Conservation (phyloP, 257 asterid genomes). For the Eustoma russellianum region DNA sequence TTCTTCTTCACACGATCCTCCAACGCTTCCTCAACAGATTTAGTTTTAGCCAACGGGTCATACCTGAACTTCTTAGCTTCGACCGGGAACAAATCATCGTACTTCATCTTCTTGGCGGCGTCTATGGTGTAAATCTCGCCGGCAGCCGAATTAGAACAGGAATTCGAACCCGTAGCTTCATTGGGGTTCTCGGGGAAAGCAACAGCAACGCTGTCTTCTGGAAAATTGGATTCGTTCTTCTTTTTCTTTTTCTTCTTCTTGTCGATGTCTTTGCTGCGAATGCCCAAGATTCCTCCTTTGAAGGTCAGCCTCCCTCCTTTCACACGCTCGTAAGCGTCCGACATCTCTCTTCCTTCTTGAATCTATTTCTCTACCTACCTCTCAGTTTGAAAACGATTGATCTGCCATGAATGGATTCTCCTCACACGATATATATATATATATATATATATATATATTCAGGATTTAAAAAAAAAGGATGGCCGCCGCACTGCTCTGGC, state of each 20-base stretch:
- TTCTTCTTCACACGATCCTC: conserved; percentile 92
- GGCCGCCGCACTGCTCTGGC: no score
- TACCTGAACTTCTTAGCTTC: conserved; percentile 74
- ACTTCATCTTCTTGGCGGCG: conserved; percentile 93
- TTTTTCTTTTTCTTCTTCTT: conserved; percentile 67
- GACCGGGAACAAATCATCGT: conserved; percentile 84
- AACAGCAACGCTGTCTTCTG: conserved; percentile 1
- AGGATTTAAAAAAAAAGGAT: no score
- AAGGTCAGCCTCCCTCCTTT: no score
- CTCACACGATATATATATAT: no score
- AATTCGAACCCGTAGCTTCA: conserved; percentile 10
- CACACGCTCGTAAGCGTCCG: no score
- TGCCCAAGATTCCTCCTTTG: conserved; percentile 87
- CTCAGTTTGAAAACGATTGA: no score
- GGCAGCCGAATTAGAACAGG: conserved; percentile 23
- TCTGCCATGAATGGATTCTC: no score
- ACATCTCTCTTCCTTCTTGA: no score
- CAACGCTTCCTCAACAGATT: conserved; percentile 82
- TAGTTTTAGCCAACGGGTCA: conserved; percentile 56
- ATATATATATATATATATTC: no score
- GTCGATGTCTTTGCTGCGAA: conserved; percentile 64
- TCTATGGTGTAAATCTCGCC: conserved; percentile 73
- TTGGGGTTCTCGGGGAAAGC: conserved; percentile 18
- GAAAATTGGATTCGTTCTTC: conserved; percentile 23
- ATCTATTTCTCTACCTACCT: no score